These are phyloP conservation scores for Triadica sebifera DNA, from an alignment of 345 rosid species.

Conservation along the genomic window DNA sequence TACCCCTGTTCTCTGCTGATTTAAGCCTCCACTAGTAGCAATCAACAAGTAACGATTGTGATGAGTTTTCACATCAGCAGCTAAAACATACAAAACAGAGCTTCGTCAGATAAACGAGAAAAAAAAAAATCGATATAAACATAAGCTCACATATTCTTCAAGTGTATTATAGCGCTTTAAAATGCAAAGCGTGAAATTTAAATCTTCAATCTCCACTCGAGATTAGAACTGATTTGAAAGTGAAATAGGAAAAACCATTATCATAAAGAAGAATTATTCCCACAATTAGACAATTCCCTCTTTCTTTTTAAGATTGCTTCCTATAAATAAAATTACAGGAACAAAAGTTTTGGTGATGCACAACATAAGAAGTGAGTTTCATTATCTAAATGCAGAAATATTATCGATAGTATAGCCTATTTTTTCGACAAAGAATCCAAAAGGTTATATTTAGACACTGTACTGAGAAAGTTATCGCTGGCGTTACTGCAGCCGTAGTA, in stretches of 20 bases:
- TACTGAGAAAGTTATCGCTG: conserved; percentile 52
- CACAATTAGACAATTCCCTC: neutral
- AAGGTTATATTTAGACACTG: neutral
- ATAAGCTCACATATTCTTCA: too few species aligned
- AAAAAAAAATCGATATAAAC: too few species aligned
- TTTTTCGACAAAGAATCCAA: neutral
- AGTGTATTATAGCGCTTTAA: too few species aligned
- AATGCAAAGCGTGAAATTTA: neutral
- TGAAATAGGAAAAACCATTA: neutral
- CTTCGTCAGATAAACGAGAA: conserved; percentile 7
- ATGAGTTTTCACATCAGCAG: conserved; percentile 46
- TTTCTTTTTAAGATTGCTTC: neutral
- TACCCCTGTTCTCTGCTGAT: conserved; percentile 95
- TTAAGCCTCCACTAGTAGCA: conserved; percentile 91
- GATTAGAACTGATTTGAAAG: neutral
- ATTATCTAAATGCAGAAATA: neutral
- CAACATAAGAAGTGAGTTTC: too few species aligned
- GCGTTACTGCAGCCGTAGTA: conserved; percentile 81
- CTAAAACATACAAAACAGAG: conserved; percentile 36
- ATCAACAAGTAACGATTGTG: conserved; percentile 65
- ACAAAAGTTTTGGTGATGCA: too few species aligned
- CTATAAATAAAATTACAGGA: too few species aligned
- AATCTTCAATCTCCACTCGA: neutral
- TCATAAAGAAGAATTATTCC: neutral
- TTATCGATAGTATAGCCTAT: neutral